These are phyloP conservation scores for Ustilago xerochloae DNA, from an alignment of 1,284 basidiomycete genomes.

Conservation along the genomic window DNA sequence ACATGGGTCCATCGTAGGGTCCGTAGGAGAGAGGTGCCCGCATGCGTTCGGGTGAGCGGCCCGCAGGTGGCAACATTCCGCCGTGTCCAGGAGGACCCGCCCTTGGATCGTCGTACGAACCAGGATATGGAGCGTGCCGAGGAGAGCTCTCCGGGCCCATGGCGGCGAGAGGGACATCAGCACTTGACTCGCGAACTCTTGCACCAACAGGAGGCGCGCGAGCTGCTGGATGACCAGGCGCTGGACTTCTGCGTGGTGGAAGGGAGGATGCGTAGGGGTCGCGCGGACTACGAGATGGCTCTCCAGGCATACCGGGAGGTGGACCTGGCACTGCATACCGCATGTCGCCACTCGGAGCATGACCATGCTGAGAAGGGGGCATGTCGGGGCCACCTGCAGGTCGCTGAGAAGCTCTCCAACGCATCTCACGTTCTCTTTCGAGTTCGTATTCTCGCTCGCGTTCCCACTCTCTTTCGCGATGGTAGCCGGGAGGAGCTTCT, in stretches of 20 bases:
- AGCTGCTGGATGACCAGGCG: conserved; percentile 14
- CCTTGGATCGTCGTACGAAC: conserved; percentile 41
- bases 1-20: conserved; percentile 33
- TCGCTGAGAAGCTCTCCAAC: conserved; percentile 45
- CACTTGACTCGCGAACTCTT: conserved; percentile 39
- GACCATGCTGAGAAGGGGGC: conserved; percentile 22
- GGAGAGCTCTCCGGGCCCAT: conserved; percentile 37
- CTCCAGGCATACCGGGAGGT: conserved; percentile 20
- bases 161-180: conserved; percentile 27
- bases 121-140: conserved; percentile 32
- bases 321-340: conserved; percentile 26
- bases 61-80: conserved; percentile 36
- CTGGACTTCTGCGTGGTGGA: conserved; percentile 35
- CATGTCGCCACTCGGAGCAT: conserved; percentile 34
- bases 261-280: conserved; percentile 27
- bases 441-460: conserved; percentile 44
- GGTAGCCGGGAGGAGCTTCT: conserved; percentile 36
- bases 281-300: conserved; percentile 31
- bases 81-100: conserved; percentile 26
- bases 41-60: conserved; percentile 47
- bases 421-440: conserved; percentile 48
- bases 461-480: conserved; percentile 46
- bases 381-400: conserved; percentile 19
- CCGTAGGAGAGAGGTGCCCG: conserved; percentile 34
- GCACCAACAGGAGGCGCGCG: conserved; percentile 10